Evolutionary conservation across 345 rosid genomes (phyloP), one percentile per base, ranked within the genome.

Genomic region (Eucalyptus curtisii): DNA sequence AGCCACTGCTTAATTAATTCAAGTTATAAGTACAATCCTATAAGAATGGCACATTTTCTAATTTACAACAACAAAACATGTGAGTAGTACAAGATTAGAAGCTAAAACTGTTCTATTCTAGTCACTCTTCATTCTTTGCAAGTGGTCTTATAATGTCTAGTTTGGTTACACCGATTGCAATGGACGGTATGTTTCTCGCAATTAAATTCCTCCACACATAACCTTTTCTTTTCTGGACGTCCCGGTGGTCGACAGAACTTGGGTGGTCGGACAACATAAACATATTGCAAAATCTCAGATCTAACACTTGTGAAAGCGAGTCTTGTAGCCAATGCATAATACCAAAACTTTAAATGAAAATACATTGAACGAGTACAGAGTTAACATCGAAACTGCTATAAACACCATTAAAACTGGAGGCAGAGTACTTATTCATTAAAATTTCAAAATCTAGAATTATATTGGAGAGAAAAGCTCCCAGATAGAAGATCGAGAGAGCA

Each of bases 101-200:
- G 55, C 91, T 90, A 92, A 91, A 91, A 92, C 91, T 93, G 94
- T 91, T 92, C 89, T 44, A 93, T 90, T 13, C 91, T 52, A 48
- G 88, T 91, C 86, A 90, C 52, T 40, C 17, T 66, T 71, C 92
- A 90, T 7, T 93, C 94, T 88, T 95, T 95, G 94, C 94, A 95
- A 48, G 96, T 94, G 86, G 95, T 93, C 91, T 91, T 93, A 53
- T 93, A 94, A 89, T 95, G 94, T 17, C 95, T 94, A 9, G 93
- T 94, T 90, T 92, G 93, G 92, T 93, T 92, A 84, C 95, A 93
- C 33, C 91, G 89, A 80, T 95, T 92, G 88, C 95, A 95, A 71
- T 92, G 95, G 82, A 94, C 95, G 4, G 92, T 90, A 68, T 93
- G 95, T 86, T 93, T 95, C 86, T 93, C 93, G n/a, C 90, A 91